These are phyloP conservation scores for Juglanconis juglandina DNA, from an alignment of 2,329 filamentous ascomycete species.

Conservation along the genomic window DNA sequence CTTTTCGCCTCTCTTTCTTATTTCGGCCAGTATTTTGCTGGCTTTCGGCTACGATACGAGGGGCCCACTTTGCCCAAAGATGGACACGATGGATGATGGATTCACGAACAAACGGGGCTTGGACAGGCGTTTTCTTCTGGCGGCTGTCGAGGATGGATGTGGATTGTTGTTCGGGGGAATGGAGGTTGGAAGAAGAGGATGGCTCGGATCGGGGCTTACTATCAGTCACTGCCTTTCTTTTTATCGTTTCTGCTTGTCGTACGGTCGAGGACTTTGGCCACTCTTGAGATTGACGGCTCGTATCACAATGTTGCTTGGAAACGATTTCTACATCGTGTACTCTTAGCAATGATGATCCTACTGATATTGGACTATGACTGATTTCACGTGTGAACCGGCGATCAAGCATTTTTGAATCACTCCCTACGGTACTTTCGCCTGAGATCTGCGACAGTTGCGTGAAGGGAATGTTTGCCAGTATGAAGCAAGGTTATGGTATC, in stretches of 20 bases:
- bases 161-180: background rate
- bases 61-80: background rate
- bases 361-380: no score
- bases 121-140: background rate
- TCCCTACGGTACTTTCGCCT: no score
- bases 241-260: background rate
- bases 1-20: background rate
- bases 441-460: no score
- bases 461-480: background rate
- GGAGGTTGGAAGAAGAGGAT: background rate
- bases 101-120: background rate
- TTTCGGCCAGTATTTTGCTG: background rate
- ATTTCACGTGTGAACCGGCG: no score
- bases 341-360: no score
- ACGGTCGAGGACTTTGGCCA: no score
- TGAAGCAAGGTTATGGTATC: slow-evolving; percentile 1
- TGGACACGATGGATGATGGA: background rate
- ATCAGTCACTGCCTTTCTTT: background rate
- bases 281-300: no score
- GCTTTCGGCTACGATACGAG: background rate
- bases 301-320: no score
- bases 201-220: no score
- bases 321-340: no score
- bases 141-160: no score
- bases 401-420: no score